Base-by-base conservation (phyloP, 495 filamentous ascomycete genomes). In the Rhypophila decipiens region DNA sequence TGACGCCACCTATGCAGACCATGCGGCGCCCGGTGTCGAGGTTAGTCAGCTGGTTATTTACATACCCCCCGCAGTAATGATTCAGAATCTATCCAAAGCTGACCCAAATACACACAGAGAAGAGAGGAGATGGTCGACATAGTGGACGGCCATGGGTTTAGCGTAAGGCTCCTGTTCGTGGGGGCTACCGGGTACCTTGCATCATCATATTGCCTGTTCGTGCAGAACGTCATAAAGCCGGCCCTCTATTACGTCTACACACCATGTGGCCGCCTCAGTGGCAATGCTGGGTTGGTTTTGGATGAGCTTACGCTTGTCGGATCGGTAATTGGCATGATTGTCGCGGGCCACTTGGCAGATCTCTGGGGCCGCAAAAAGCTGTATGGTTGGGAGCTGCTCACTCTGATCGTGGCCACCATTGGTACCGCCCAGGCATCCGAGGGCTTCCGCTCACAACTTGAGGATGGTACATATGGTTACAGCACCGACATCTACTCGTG, bases 221-320 rank as follows among this genome's bases (percentile, higher is more conserved):
- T 74, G 21, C 75, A 67, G 46, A 84, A 84, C 39, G 71, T 78
- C 44, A 73, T 77, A 50, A 61, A 78, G 1, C 79, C 79, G 0
- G 76, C 73, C 60, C 65, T 83, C 10, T 60, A 65, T 35, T 78
- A 73, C 50, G 67, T 83, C 33, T 85, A 84, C 62, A 81, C 75
- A 72, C 57, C 60, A 39, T 46, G 46, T 15, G 50, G 43, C 20
- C 17, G 45, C 2, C 42, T 57, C 9, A 23, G 27, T 37, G 13
- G 22, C 38, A 53, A 52, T 33, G 39, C 50, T 31, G 12, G 60
- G 20, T 40, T 46, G 21, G 63, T 60, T 22, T 73, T 84, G 61
- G 82, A 83, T 48, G 66, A 73, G 41, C 65, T 76, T 10, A 82
- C 77, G 0, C 63, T 82, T 0, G 51, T 62, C 0, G 82, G 79